Evolutionary conservation across 257 asterid genomes (phyloP).

Genomic region (Vinca minor): DNA sequence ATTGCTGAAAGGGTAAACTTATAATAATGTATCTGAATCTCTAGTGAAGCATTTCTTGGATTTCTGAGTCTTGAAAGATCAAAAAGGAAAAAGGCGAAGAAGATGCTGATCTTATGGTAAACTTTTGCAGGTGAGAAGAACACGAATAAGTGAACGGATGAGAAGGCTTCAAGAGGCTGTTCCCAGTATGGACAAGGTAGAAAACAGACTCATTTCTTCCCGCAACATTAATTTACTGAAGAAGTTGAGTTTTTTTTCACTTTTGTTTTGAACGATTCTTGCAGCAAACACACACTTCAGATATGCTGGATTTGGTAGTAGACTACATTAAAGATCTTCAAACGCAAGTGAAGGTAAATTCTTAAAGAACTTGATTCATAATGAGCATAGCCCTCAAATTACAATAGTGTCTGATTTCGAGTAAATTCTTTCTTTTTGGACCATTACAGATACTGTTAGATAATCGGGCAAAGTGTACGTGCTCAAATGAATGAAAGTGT

Average conservation of each 20-base stretch:
- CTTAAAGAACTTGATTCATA: neutral
- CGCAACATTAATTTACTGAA: neutral
- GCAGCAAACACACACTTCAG: constrained; percentile 86
- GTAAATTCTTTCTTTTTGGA: neutral
- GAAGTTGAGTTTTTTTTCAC: too few relatives aligned
- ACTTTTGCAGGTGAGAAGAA: constrained; percentile 60
- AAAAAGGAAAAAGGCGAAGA: neutral
- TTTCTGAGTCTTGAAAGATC: neutral
- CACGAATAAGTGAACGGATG: constrained; percentile 69
- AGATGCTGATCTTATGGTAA: neutral
- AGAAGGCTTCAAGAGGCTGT: constrained; percentile 81
- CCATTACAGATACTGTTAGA: constrained; percentile 41
- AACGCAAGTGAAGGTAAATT: constrained; percentile 51
- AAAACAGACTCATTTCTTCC: neutral
- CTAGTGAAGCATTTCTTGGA: too few relatives aligned
- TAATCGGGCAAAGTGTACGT: constrained; percentile 51
- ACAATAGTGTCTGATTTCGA: neutral
- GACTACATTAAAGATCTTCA: constrained; percentile 88
- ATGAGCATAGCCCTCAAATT: neutral
- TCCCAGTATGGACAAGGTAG: constrained; percentile 84
- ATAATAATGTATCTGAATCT: too few relatives aligned
- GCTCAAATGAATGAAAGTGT: constrained; percentile 27
- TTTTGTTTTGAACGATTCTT: constrained; percentile 4
- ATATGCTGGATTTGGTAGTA: constrained; percentile 89
- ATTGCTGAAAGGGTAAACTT: constrained; percentile 99